Conservation (phyloP, 2,329 filamentous ascomycete genomes). For the Neofusicoccum umdonicola region DNA sequence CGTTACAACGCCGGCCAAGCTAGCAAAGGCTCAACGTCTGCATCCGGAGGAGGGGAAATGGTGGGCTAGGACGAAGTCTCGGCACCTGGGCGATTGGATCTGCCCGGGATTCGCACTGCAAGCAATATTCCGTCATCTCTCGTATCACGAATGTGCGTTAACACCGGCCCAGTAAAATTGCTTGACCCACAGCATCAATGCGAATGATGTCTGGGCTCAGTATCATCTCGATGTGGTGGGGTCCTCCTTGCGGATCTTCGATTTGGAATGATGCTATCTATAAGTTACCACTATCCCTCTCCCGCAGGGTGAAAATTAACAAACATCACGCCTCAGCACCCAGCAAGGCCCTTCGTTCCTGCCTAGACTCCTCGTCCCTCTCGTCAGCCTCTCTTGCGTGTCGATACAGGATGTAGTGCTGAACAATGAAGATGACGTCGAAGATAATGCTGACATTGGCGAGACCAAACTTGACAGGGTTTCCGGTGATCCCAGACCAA, state of each 20-base stretch:
- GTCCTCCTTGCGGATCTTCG: too few relatives aligned
- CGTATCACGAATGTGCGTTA: neutral
- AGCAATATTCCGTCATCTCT: neutral
- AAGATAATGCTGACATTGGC: constrained; percentile 85
- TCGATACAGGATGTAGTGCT: constrained; percentile 82
- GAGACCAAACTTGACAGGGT: constrained; percentile 84
- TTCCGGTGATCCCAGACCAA: constrained; percentile 88
- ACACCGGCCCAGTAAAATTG: neutral
- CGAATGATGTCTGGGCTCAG: neutral
- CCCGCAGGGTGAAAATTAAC: neutral
- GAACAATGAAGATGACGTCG: constrained; percentile 79
- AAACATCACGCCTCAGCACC: neutral
- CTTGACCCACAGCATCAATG: neutral
- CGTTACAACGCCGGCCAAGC: neutral
- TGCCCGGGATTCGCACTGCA: neutral
- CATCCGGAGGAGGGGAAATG: neutral
- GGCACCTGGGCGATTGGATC: neutral
- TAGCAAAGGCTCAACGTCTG: neutral
- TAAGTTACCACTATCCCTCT: too few relatives aligned
- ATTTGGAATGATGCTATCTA: too few relatives aligned
- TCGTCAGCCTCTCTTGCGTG: constrained; percentile 27
- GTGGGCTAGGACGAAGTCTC: neutral
- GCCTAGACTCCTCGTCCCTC: constrained; percentile 24
- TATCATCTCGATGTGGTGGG: neutral
- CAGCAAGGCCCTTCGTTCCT: neutral